These are phyloP conservation scores for Pleurotus salmoneostramineus DNA, from an alignment of 768 basidiomycete species.

Conservation along the genomic window DNA sequence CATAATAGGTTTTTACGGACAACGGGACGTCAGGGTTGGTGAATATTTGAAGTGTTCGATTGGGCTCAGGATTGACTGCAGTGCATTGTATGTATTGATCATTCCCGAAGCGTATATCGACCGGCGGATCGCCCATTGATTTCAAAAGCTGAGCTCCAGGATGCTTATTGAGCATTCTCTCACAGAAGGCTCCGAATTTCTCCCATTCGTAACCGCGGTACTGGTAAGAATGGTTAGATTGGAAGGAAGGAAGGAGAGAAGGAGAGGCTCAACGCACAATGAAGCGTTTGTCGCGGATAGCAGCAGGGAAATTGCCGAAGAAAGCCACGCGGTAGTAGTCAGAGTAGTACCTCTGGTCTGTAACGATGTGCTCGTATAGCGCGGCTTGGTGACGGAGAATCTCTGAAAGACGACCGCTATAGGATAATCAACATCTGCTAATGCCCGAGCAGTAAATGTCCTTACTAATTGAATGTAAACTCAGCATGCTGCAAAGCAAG, in stretches of 20 bases:
- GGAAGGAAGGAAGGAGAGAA: not conserved
- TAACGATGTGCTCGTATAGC: conserved; percentile 81
- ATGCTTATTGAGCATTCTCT: conserved; percentile 89
- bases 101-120: conserved; percentile 73
- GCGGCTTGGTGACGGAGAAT: conserved; percentile 86
- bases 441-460: conserved; percentile 18
- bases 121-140: conserved; percentile 68
- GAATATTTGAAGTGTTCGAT: conserved; percentile 74
- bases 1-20: conserved; percentile 81
- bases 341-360: conserved; percentile 79
- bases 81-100: conserved; percentile 90
- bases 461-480: conserved; percentile 86
- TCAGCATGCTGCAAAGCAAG: conserved; percentile 84
- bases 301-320: conserved; percentile 86
- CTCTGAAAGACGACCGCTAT: conserved; percentile 79
- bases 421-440: conserved; percentile 8
- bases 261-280: conserved; percentile 49
- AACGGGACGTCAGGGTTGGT: conserved; percentile 79
- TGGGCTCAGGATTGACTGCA: conserved; percentile 80
- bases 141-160: conserved; percentile 80
- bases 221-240: conserved; percentile 27
- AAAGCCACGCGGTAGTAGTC: conserved; percentile 94
- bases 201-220: conserved; percentile 97
- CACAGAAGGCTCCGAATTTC: conserved; percentile 85
- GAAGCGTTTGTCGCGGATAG: conserved; percentile 86